Evolutionary conservation across 352 stramenopile species (phyloP).

Genomic region (Globisporangium perplexum): DNA sequence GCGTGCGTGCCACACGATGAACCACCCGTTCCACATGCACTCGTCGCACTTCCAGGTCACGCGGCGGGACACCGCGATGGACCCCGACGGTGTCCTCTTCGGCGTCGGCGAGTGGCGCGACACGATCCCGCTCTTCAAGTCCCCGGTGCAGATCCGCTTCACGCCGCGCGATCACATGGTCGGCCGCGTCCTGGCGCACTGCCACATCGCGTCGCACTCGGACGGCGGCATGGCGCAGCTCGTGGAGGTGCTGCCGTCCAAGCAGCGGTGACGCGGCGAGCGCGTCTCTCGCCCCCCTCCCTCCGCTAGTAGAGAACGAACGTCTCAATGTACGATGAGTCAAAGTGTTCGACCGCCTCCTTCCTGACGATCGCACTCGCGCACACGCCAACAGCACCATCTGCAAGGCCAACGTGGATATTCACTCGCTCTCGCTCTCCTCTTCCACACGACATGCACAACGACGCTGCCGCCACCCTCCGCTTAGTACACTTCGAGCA

Average conservation of each 20-base stretch:
- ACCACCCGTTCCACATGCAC: constrained; percentile 79
- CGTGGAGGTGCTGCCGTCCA: constrained; percentile 29
- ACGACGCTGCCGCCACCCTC: background rate
- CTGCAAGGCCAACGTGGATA: background rate
- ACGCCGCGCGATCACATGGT: constrained; percentile 58
- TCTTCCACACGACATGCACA: background rate
- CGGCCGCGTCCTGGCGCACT: constrained; percentile 62
- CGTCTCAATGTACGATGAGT: no score
- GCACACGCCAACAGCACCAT: no score
- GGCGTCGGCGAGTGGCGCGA: constrained; percentile 67
- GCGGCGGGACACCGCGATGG: constrained; percentile 27
- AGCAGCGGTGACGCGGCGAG: background rate
- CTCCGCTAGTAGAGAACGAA: no score
- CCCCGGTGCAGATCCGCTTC: constrained; percentile 59
- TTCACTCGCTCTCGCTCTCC: background rate
- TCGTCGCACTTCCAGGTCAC: constrained; percentile 68
- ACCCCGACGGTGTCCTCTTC: constrained; percentile 56
- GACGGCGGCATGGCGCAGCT: constrained; percentile 76
- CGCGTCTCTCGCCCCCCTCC: no score
- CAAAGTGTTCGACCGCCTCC: no score
- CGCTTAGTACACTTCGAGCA: constrained; percentile 81
- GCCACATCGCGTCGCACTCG: constrained; percentile 66
- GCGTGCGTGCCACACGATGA: constrained; percentile 60
- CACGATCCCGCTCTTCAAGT: constrained; percentile 67
- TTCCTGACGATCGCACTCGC: no score